Evolutionary conservation across 2,329 filamentous ascomycete species (phyloP).

Genomic region (Diaporthe batatas): DNA sequence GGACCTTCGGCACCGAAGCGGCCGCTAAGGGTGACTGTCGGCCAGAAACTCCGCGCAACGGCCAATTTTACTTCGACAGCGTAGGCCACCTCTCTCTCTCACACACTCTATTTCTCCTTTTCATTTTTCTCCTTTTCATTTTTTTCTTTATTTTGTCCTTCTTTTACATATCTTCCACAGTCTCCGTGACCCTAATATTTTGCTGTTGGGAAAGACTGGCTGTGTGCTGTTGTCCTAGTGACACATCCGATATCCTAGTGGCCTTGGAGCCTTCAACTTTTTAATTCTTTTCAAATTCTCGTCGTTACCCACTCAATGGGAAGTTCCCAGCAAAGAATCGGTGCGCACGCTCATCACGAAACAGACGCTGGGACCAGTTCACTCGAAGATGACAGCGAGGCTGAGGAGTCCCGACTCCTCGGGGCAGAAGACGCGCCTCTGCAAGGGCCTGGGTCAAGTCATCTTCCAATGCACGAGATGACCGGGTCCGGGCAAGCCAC

Average conservation of each 20-base stretch:
- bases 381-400: not conserved
- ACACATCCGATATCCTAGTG: not conserved
- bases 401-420: not conserved
- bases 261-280: not conserved
- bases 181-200: too few species aligned
- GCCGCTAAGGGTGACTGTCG: constrained; percentile 19
- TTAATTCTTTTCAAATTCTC: not conserved
- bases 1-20: constrained; percentile 10
- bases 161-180: not conserved
- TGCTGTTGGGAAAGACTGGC: not conserved
- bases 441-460: not conserved
- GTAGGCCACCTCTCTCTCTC: constrained; percentile 4
- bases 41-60: constrained; percentile 3
- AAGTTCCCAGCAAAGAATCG: not conserved
- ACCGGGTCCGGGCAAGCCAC: not conserved
- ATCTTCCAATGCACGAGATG: not conserved
- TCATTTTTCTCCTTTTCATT: too few species aligned
- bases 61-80: not conserved
- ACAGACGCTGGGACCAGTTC: not conserved
- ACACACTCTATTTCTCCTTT: not conserved
- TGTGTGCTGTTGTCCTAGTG: not conserved
- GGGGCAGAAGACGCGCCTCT: constrained; percentile 5
- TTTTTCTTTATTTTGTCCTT: not conserved
- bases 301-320: not conserved
- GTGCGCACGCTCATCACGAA: not conserved